Evolutionary conservation across 805 yeast species (phyloP).

Genomic region (Candida qinlingensis): DNA sequence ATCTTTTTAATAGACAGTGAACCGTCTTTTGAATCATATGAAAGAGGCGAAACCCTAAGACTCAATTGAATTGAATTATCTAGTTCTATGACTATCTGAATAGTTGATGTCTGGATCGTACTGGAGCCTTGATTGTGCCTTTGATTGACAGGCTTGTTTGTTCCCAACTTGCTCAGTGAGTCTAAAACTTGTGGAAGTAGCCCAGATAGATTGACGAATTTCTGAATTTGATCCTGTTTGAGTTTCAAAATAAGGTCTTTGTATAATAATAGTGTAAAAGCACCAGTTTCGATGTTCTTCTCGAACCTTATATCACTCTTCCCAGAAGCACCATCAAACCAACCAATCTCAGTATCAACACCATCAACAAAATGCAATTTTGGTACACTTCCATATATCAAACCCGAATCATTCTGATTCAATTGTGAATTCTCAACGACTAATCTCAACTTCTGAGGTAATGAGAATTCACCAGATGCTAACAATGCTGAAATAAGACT

Average conservation of each 20-base stretch:
- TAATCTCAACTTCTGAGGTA: constrained; percentile 28
- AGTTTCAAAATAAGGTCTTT: constrained; percentile 30
- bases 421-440: constrained; percentile 29
- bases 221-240: constrained; percentile 18
- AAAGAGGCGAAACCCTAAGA: constrained; percentile 37
- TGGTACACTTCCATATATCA: constrained; percentile 46
- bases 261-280: constrained; percentile 38
- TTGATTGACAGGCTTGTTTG: constrained; percentile 2
- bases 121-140: neutral
- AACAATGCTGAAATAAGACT: constrained; percentile 44
- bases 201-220: constrained; percentile 26
- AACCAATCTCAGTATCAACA: constrained; percentile 15
- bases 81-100: constrained; percentile 9
- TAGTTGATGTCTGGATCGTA: constrained; percentile 20
- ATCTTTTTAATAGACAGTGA: constrained; percentile 32
- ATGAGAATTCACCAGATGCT: constrained; percentile 35
- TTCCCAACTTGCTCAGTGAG: constrained; percentile 14
- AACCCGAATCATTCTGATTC: constrained; percentile 36
- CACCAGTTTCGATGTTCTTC: constrained; percentile 28
- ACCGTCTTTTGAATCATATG: constrained; percentile 33
- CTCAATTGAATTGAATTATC: constrained; percentile 15
- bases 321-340: constrained; percentile 25
- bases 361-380: constrained; percentile 22
- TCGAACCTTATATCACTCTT: constrained; percentile 54
- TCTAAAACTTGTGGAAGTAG: constrained; percentile 25